Percentiles rank a stretch among this genome's conserved stretches.
Conservation (phyloP, 1,139 yeast genomes). For the Martiniozyma asiatica region DNA sequence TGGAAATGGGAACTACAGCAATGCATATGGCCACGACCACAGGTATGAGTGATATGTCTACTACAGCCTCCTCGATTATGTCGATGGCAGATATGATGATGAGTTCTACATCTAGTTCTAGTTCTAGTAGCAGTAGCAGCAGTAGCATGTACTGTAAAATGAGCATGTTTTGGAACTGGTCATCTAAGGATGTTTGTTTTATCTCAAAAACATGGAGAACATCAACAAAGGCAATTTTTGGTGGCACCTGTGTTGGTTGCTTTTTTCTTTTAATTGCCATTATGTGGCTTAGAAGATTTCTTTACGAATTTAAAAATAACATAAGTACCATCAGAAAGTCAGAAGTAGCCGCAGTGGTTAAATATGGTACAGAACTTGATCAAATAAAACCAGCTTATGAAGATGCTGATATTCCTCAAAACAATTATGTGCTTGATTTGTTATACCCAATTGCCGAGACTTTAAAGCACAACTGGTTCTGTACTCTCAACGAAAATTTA, state of each 20-base stretch:
- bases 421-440: slow-evolving; percentile 4
- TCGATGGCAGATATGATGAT: not conserved
- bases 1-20: slow-evolving; percentile 3
- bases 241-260: slow-evolving; percentile 59
- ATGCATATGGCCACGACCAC: slow-evolving; percentile 1
- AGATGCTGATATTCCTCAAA: slow-evolving; percentile 1
- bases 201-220: slow-evolving; percentile 56
- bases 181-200: slow-evolving; percentile 50
- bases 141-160: slow-evolving; percentile 10
- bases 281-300: slow-evolving; percentile 44
- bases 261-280: slow-evolving; percentile 42
- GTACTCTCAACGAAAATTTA: slow-evolving; percentile 14
- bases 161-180: slow-evolving; percentile 44
- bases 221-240: slow-evolving; percentile 44
- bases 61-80: not conserved
- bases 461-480: slow-evolving; percentile 32
- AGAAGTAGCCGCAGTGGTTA: slow-evolving; percentile 6
- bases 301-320: slow-evolving; percentile 39
- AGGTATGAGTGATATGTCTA: slow-evolving; percentile 1
- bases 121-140: not conserved
- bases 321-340: slow-evolving; percentile 18
- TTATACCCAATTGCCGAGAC: slow-evolving; percentile 24
- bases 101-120: slow-evolving; percentile 1
- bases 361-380: slow-evolving; percentile 3
- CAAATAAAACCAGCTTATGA: slow-evolving; percentile 1